These are phyloP conservation scores for Fusarium ambrosium DNA, from an alignment of 2,329 filamentous ascomycete species.

Conservation along the genomic window DNA sequence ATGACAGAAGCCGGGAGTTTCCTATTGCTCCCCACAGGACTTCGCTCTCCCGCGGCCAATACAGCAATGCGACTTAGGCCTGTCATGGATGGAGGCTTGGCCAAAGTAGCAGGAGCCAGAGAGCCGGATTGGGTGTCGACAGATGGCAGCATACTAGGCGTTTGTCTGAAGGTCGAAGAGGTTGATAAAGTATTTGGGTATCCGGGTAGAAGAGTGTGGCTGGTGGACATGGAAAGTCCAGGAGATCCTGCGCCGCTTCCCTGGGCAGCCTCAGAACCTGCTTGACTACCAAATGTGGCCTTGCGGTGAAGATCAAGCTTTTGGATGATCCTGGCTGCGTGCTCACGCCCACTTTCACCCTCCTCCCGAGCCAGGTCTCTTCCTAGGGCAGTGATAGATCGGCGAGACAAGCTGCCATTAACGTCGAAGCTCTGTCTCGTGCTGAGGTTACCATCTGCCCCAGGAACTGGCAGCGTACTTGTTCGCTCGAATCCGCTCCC, in stretches of 20 bases:
- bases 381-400: slow-evolving; percentile 68
- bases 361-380: slow-evolving; percentile 71
- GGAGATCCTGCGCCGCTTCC: slow-evolving; percentile 60
- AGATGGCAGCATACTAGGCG: slow-evolving; percentile 52
- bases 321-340: slow-evolving; percentile 90
- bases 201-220: slow-evolving; percentile 81
- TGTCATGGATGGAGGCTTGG: slow-evolving; percentile 85
- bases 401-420: slow-evolving; percentile 61
- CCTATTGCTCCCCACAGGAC: slow-evolving; percentile 75
- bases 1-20: slow-evolving; percentile 86
- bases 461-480: slow-evolving; percentile 74
- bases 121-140: slow-evolving; percentile 68
- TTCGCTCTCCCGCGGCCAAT: slow-evolving; percentile 81
- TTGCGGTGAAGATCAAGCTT: slow-evolving; percentile 92
- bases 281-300: slow-evolving; percentile 66
- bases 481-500: slow-evolving; percentile 66
- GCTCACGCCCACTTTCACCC: slow-evolving; percentile 81
- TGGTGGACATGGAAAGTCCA: slow-evolving; percentile 88
- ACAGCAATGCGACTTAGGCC: slow-evolving; percentile 90
- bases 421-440: slow-evolving; percentile 82
- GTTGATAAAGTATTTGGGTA: slow-evolving; percentile 54
- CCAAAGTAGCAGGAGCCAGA: slow-evolving; percentile 85
- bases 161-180: slow-evolving; percentile 46
- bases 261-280: slow-evolving; percentile 55
- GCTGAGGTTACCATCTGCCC: slow-evolving; percentile 66